Base-by-base conservation (phyloP, 768 basidiomycete species). In the Lentinula sp. region DNA sequence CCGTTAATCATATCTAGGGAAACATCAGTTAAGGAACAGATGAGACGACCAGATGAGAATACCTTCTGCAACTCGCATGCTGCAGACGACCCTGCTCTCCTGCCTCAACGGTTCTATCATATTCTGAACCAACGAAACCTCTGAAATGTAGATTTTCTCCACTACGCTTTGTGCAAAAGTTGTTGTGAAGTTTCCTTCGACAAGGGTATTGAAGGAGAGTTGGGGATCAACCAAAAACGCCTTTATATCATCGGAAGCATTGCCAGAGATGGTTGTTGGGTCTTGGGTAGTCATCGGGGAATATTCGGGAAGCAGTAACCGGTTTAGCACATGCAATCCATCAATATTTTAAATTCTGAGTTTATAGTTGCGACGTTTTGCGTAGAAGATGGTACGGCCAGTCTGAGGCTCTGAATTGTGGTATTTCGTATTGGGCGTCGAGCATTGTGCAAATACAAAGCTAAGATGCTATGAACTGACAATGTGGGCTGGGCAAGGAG, bases 1-100 rank as follows among this genome's bases (percentile, higher is more conserved):
- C 43, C 54, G 42, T 75, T 74, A 23, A 74, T n/a, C 73, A 74
- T 76, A 36, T 76, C 74, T 74, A 46, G 32, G n/a, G n/a, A 13
- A 35, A 43, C 13, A 8, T 48, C 10, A 45, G 43, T 43, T 13
- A 8, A 4, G 6, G 43, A 16, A 20, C 5, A n/a, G 9, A 16
- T 33, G 12, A 36, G 0, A 12, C 16, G 4, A 49, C 6, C 13
- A 64, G 35, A 5, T 7, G 32, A 13, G 60, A 60, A 16, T 18
- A 76, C 75, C 75, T 62, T 69, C 65, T 45, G 68, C 61, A 12
- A 76, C 74, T n/a, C 59, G 68, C 23, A 70, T 69, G 48, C 72
- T 72, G 23, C 54, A 60, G 4, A 77, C 73, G 9, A 75, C 71
- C n/a, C 68, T 66, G 0, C 66, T 71, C 60, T 75, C 74, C 6